Conservation (phyloP, 176 grass and related monocot species). For the Phyllostachys edulis region DNA sequence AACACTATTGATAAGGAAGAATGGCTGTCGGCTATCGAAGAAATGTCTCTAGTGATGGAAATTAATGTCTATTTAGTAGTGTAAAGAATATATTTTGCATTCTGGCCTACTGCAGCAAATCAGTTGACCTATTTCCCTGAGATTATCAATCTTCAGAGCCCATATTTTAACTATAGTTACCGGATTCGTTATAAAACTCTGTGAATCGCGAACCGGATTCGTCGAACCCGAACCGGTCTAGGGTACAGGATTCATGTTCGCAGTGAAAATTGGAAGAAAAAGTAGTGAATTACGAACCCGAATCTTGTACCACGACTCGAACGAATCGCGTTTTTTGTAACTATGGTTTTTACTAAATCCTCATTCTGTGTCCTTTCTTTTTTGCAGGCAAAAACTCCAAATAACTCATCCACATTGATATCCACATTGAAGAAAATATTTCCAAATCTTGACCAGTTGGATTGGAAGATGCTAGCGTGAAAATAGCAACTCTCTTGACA, state of each 20-base stretch:
- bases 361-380: background rate
- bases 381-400: conserved; percentile 68
- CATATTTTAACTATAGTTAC: background rate
- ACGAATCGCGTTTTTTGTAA: too few relatives aligned
- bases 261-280: too few relatives aligned
- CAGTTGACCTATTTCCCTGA: background rate
- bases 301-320: too few relatives aligned
- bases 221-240: too few relatives aligned
- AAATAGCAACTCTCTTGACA: background rate
- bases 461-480: conserved; percentile 85
- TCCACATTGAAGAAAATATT: conserved; percentile 61
- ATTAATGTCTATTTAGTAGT: background rate
- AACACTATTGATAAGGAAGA: conserved; percentile 3
- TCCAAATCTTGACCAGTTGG: conserved; percentile 89
- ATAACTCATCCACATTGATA: conserved; percentile 57
- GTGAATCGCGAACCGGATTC: too few relatives aligned
- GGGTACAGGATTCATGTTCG: too few relatives aligned
- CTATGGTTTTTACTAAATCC: too few relatives aligned
- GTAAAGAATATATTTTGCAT: background rate
- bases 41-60: background rate
- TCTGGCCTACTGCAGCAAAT: background rate
- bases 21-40: background rate
- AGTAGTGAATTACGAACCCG: too few relatives aligned
- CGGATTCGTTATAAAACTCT: too few relatives aligned
- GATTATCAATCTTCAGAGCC: background rate